Conservation (phyloP, 768 basidiomycete species). For the Amanita pseudoporphyria region DNA sequence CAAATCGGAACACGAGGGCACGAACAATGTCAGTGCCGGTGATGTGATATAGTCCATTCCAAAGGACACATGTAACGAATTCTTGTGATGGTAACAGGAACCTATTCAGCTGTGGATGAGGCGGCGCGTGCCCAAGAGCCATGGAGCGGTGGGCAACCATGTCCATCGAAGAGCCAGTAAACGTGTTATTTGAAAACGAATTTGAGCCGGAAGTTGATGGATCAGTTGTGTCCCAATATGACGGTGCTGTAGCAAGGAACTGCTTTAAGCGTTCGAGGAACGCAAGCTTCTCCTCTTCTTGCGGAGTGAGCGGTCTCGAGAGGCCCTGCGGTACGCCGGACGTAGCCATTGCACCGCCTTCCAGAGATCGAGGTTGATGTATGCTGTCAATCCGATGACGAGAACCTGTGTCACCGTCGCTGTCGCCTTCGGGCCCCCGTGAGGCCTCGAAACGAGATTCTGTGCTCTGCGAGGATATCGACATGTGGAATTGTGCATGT, state of each 20-base stretch:
- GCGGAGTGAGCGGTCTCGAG: slow-evolving; percentile 46
- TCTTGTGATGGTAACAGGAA: slow-evolving; percentile 85
- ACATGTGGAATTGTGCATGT: slow-evolving; percentile 32
- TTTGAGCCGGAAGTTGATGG: slow-evolving; percentile 17
- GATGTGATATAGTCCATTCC: slow-evolving; percentile 88
- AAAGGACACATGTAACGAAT: slow-evolving; percentile 84
- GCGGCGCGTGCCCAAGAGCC: slow-evolving; percentile 27
- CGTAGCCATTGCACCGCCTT: slow-evolving; percentile 8
- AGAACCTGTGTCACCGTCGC: slow-evolving; percentile 1
- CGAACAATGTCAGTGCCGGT: slow-evolving; percentile 97
- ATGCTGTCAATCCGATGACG: slow-evolving; percentile 8
- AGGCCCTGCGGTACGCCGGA: slow-evolving; percentile 31
- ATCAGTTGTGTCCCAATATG: slow-evolving; percentile 47
- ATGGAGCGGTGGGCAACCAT: slow-evolving; percentile 10
- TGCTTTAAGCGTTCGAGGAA: slow-evolving; percentile 79
- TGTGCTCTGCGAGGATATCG: not conserved
- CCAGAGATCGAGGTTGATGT: not conserved
- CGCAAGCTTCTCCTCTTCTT: slow-evolving; percentile 63
- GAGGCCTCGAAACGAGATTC: not conserved
- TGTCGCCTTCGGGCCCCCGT: not conserved
- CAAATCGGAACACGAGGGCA: slow-evolving; percentile 89
- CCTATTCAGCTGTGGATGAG: slow-evolving; percentile 74
- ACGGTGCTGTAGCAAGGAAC: slow-evolving; percentile 81
- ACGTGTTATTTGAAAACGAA: slow-evolving; percentile 11
- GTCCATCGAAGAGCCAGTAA: slow-evolving; percentile 5